Evolutionary conservation across 345 rosid genomes (phyloP), one percentile per base, ranked within the genome.

Genomic region (Clausena lansium): DNA sequence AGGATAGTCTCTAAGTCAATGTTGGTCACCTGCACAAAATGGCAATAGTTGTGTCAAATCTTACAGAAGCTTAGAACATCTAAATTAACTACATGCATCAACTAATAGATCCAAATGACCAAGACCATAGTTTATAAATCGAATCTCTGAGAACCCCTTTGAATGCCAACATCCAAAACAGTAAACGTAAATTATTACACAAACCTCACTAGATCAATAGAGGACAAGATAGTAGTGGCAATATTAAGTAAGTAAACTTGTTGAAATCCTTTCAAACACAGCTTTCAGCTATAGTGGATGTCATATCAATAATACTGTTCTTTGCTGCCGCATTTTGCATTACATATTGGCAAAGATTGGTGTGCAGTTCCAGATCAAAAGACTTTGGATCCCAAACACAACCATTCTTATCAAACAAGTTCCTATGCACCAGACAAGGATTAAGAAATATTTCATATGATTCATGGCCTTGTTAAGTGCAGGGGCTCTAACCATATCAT

Each of bases 21-120:
- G 45, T 73, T 58, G 10, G 68, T 72, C 74, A 58, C 73, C 77
- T 79, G 72, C 71, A 60, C 9, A 33, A 73, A 76, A 74, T 61
- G 27, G 65, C 33, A 66, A 38, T 25, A 35, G 4, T n/a, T 17
- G 17, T n/a, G 36, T 20, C 62, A 32, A 55, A 71, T 52, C 65
- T 54, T 25, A 17, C 25, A 54, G 45, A 32, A 64, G 45, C 52
- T n/a, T 8, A 4, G 6, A 75, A 10, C 62, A 52, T 27, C 32
- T 50, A 47, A 30, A 64, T 62, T 50, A 50, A 64, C 61, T n/a
- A 50, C 27, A 39, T 61, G 76, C 76, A 25, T 60, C 50, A 9
- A 39, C 67, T 38, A 39, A n/a, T 39, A 14, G 47, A 55, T 57
- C 41, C 32, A n/a, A n/a, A 35, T n/a, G 52, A 47, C n/a, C 20